These are phyloP conservation scores for Mikania micrantha DNA, from an alignment of 129 eudicot species.

Conservation along the genomic window DNA sequence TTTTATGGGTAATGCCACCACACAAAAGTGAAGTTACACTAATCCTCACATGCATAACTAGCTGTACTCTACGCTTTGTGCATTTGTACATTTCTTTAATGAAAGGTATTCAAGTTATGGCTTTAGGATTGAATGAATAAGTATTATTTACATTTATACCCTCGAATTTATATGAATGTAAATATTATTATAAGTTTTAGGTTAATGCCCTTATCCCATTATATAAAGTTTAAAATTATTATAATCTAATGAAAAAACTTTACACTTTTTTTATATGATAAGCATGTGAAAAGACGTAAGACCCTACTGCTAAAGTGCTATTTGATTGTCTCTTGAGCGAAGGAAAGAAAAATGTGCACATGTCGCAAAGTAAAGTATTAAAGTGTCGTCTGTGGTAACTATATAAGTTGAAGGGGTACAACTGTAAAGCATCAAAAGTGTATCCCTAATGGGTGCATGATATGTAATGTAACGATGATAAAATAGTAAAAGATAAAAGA, in stretches of 20 bases:
- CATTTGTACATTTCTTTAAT: constrained; percentile 1
- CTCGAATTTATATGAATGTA: background rate
- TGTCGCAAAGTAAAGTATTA: background rate
- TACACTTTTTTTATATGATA: no score
- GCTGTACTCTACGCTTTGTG: constrained; percentile 12
- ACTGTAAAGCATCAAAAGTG: background rate
- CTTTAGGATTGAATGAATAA: background rate
- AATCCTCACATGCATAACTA: constrained; percentile 1
- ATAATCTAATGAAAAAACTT: no score
- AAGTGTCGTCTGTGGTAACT: background rate
- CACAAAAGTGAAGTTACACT: constrained; percentile 23
- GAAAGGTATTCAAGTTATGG: background rate
- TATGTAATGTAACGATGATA: background rate
- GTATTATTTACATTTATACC: constrained; percentile 8
- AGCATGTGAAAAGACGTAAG: constrained; percentile 14
- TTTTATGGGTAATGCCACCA: constrained; percentile 21
- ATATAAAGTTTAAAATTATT: no score
- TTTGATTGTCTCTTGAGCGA: background rate
- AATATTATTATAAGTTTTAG: background rate
- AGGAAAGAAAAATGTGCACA: background rate
- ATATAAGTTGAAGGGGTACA: background rate
- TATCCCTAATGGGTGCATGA: background rate
- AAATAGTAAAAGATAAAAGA: constrained; percentile 11
- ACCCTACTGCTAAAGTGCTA: background rate
- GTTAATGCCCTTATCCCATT: background rate